Base-by-base conservation (phyloP, 2,329 filamentous ascomycete species). In the Alternaria novae-zelandiae region DNA sequence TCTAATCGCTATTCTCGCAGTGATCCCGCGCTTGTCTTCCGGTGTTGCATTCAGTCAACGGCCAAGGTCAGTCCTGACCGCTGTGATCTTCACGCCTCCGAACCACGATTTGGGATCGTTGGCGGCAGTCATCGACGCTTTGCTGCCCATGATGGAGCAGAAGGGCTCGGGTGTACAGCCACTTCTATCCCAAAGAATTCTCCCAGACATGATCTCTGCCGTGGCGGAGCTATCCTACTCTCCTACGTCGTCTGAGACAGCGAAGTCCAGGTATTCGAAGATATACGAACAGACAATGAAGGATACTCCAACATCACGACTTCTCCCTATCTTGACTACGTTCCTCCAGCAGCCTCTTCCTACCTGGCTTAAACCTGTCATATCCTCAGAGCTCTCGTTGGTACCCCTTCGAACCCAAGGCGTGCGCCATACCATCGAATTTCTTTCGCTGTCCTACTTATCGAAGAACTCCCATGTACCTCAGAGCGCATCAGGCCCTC, bases 361-460 rank as follows among this genome's bases (percentile, higher is more conserved):
- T 11, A 69, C 78, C 74, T 91, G 88, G 88, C 82, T 92, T n/a
- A 86, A 86, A 46, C 69, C 83, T 17, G 83, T 83, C 45, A 74
- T 92, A 2, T 82, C 89, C 69, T 83, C 83, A 60, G 82, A 86
- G 12, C 82, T 93, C 47, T 88, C 89, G 2, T 74, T 83, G 12
- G 73, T 92, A 10, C 90, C 90, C 1, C 81, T 91, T 25, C 83
- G 90, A 5, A 79, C 82, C 3, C 85, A 88, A 64, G 90, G 90
- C 17, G 88, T 93, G 13, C 85, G 90, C 32, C 86, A 87, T 25
- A 90, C 88, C 0, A 83, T 92, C 64, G 90, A 92, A 72, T 92
- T 92, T 72, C 83, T 93, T 36, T 90, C 91, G 61, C 86, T 89
- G 1, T 88, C 91, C 7, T 90, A 91, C 64, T 87, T 90, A 0